These are phyloP conservation scores for Porodaedalea pini DNA, from an alignment of 1,284 basidiomycete species.

Conservation along the genomic window DNA sequence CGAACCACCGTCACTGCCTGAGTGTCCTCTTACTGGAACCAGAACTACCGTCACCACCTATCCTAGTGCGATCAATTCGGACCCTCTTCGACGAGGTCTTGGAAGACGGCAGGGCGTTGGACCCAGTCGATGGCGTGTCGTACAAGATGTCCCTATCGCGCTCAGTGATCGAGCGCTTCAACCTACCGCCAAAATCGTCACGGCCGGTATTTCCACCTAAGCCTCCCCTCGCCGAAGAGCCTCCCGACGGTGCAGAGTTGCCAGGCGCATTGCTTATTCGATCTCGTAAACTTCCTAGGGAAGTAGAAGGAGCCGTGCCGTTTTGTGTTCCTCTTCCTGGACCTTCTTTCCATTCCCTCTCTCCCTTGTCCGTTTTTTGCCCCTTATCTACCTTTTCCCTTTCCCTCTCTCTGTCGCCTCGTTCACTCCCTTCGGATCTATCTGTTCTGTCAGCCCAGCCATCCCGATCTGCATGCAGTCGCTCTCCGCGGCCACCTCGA, in stretches of 20 bases:
- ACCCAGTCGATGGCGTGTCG: not conserved
- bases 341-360: slow-evolving; percentile 17
- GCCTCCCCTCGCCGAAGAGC: slow-evolving; percentile 7
- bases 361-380: slow-evolving; percentile 6
- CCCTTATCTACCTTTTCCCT: slow-evolving; percentile 6
- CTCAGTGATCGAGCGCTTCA: slow-evolving; percentile 63
- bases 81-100: slow-evolving; percentile 31
- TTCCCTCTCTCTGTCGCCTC: slow-evolving; percentile 11
- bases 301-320: slow-evolving; percentile 5
- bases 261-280: slow-evolving; percentile 11
- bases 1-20: slow-evolving; percentile 5
- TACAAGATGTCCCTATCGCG: slow-evolving; percentile 10
- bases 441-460: slow-evolving; percentile 5
- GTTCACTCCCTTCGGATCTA: slow-evolving; percentile 8
- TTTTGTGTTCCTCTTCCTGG: slow-evolving; percentile 5
- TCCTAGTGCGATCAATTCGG: slow-evolving; percentile 43
- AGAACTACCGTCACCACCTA: slow-evolving; percentile 31
- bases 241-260: slow-evolving; percentile 12
- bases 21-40: not conserved
- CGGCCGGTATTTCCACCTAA: slow-evolving; percentile 35
- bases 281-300: slow-evolving; percentile 10
- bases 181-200: slow-evolving; percentile 56
- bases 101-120: not conserved
- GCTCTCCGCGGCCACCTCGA: slow-evolving; percentile 3
- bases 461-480: slow-evolving; percentile 3